These are phyloP conservation scores for Neonectria punicea DNA, from an alignment of 2,329 filamentous ascomycete genomes.

Conservation along the genomic window DNA sequence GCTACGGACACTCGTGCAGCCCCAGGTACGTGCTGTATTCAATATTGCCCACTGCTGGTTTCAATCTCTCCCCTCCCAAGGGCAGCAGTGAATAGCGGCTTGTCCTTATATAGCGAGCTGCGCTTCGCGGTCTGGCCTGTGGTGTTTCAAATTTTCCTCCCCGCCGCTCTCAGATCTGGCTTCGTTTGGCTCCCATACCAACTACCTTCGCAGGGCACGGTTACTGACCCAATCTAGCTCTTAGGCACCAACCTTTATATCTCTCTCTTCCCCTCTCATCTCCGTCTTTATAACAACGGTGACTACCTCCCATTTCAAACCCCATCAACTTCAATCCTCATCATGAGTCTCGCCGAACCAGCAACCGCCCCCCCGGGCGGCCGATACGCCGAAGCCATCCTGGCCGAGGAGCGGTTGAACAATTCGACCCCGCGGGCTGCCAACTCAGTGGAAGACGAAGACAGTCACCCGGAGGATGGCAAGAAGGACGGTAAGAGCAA, in stretches of 20 bases:
- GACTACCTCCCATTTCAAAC: constrained; percentile 3
- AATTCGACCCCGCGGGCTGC: constrained; percentile 47
- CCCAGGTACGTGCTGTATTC: constrained; percentile 38
- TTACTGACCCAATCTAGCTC: constrained; percentile 7
- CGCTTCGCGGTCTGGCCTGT: constrained; percentile 34
- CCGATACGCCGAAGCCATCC: constrained; percentile 32
- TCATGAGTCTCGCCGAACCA: constrained; percentile 47
- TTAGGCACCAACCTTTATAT: constrained; percentile 3
- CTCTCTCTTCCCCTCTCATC: background rate
- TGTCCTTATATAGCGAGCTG: constrained; percentile 26
- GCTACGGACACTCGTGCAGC: constrained; percentile 36
- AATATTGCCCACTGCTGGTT: constrained; percentile 31
- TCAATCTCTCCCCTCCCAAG: constrained; percentile 38
- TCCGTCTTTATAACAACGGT: constrained; percentile 7
- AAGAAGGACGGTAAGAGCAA: constrained; percentile 53
- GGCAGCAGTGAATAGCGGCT: constrained; percentile 31
- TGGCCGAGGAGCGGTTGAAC: constrained; percentile 43
- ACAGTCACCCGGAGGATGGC: constrained; percentile 24
- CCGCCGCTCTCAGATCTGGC: constrained; percentile 16
- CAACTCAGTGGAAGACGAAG: constrained; percentile 57
- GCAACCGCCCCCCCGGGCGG: constrained; percentile 33
- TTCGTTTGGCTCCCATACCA: constrained; percentile 11
- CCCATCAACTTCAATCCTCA: constrained; percentile 14
- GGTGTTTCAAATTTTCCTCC: constrained; percentile 21
- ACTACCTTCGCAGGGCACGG: constrained; percentile 17